Evolutionary conservation across 345 rosid genomes (phyloP), one percentile per base, ranked within the genome.

Genomic region (Syzygium jambos): DNA sequence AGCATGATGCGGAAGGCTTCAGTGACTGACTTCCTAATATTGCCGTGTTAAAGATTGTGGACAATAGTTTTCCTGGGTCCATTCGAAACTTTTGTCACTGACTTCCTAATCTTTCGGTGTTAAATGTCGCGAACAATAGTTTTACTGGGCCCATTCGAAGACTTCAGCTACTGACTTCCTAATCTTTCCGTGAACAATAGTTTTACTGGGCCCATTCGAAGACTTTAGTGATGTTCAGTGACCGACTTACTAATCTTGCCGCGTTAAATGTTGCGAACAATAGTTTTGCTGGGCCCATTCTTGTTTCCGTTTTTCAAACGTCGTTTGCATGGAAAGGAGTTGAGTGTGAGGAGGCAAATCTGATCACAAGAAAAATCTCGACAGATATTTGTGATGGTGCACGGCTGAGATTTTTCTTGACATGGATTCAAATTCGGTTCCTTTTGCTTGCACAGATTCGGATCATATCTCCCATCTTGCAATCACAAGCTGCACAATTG

Each of bases 161-260:
- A 43, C 46, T 43, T 43, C 43, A 41, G 43, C 43, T 5, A 41
- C 43, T 5, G 43, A 41, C 43, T 41, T 41, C 43, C 6, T 41
- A 41, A 41, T 41, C 43, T 41, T 41, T 41, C 43, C 43, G 6
- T 5, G 41, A 38, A 38, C 41, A 38, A 38, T 38, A 38, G 41
- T 38, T 38, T 38, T 41, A 41, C 43, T 41, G 43, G 43, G 43
- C 43, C 43, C 43, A 41, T 41, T 41, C 43, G 43, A 41, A 41
- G 43, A 41, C 43, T 41, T 41, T 1, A 41, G 43, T 41, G 43
- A 41, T 41, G 6, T 41, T 41, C 46, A 43, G 46, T 43, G 46
- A 43, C 46, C 1, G 46, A 43, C 88, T 88, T 61, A 87, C 89
- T 16, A 86, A 88, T 63, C 85, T 90, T 13, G 2, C 2, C 16